Conservation (phyloP, 2,329 filamentous ascomycete genomes). For the Colletotrichum sidae region DNA sequence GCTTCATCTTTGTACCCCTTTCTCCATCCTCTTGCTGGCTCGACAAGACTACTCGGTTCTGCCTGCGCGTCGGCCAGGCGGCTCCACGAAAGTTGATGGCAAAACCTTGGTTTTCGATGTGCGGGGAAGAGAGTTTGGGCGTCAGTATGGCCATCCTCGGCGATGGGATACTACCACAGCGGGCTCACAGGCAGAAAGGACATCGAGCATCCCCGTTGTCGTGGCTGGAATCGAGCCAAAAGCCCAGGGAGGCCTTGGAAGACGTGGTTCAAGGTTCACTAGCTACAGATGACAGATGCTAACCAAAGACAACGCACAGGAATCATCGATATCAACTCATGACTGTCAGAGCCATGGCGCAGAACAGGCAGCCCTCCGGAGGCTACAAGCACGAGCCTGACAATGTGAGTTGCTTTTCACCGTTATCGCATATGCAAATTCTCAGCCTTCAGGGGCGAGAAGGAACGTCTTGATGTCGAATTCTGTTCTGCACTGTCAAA, state of each 20-base stretch:
- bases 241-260: constrained; percentile 16
- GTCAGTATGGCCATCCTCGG: constrained; percentile 12
- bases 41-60: no score
- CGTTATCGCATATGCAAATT: constrained; percentile 15
- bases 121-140: constrained; percentile 28
- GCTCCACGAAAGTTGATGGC: constrained; percentile 1
- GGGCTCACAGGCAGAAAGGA: constrained; percentile 5
- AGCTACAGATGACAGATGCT: constrained; percentile 39
- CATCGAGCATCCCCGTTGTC: constrained; percentile 37
- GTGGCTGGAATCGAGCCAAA: constrained; percentile 19
- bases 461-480: no score
- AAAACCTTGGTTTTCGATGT: constrained; percentile 29
- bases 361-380: constrained; percentile 39
- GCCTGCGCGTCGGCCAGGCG: no score
- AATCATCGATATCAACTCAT: constrained; percentile 36
- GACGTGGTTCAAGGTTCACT: constrained; percentile 37
- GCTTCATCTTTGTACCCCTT: neutral
- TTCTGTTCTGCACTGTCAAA: constrained; percentile 6
- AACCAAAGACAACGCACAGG: constrained; percentile 32
- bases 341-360: constrained; percentile 40
- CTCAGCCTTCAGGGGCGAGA: neutral
- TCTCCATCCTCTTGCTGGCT: no score
- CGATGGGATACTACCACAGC: constrained; percentile 21
- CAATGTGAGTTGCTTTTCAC: constrained; percentile 43
- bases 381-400: constrained; percentile 46